Evolutionary conservation across 108 stramenopile genomes (phyloP).

Genomic region (Hondaea fermentalgiana): DNA sequence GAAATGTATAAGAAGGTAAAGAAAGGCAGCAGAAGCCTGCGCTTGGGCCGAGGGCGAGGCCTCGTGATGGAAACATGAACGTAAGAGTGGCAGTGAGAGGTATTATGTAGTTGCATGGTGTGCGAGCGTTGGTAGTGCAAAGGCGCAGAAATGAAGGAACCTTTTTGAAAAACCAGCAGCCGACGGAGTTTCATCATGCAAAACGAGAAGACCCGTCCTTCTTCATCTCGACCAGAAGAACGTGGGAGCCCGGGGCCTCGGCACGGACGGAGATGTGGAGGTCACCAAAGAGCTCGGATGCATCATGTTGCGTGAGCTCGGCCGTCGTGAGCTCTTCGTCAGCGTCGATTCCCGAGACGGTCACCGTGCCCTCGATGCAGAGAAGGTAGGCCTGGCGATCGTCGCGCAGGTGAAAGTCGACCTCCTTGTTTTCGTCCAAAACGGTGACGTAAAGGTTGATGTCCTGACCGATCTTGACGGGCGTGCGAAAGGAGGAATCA

Average conservation of each 20-base stretch:
- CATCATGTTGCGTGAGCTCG: slow-evolving; percentile 12
- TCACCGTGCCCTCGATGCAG: slow-evolving; percentile 56
- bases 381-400: slow-evolving; percentile 64
- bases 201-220: background rate
- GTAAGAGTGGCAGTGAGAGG: too few relatives aligned
- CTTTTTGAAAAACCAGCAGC: too few relatives aligned
- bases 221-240: slow-evolving; percentile 20
- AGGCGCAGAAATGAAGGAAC: too few relatives aligned
- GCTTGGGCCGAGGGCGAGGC: too few relatives aligned
- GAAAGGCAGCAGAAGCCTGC: too few relatives aligned
- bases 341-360: background rate
- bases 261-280: background rate
- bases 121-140: too few relatives aligned
- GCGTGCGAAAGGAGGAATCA: slow-evolving; percentile 25
- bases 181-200: background rate
- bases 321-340: background rate
- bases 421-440: slow-evolving; percentile 42
- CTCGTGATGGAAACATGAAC: too few relatives aligned
- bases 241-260: background rate
- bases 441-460: slow-evolving; percentile 55
- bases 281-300: slow-evolving; percentile 7
- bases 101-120: too few relatives aligned
- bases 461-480: slow-evolving; percentile 63
- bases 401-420: slow-evolving; percentile 21
- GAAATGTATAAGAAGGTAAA: too few relatives aligned